Percentiles rank a stretch among this genome's conserved stretches.
Conservation (phyloP, 2,329 filamentous ascomycete species). For the Talaromyces sp. region DNA sequence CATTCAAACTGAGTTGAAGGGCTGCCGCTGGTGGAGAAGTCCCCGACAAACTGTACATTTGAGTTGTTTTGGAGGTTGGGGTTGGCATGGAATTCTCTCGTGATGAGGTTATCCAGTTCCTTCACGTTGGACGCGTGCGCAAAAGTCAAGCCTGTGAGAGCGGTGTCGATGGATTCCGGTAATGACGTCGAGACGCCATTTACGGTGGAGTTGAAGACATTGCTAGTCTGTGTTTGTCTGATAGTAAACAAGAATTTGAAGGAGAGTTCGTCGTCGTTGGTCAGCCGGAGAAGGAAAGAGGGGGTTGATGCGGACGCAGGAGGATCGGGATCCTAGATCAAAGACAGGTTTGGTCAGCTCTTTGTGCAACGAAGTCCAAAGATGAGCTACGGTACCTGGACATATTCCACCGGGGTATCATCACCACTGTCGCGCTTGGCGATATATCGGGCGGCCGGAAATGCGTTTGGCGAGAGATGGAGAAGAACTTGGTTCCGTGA, state of each 20-base stretch:
- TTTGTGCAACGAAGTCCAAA: not conserved
- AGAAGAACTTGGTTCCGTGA: slow-evolving; percentile 72
- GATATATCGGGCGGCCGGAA: slow-evolving; percentile 73
- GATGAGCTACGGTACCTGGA: slow-evolving; percentile 63
- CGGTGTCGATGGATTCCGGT: slow-evolving; percentile 59
- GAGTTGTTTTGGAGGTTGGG: slow-evolving; percentile 96
- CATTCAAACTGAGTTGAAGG: slow-evolving; percentile 85
- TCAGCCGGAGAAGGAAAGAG: slow-evolving; percentile 78
- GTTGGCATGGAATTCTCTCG: slow-evolving; percentile 92
- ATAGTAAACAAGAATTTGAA: slow-evolving; percentile 92
- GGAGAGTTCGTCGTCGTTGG: slow-evolving; percentile 84
- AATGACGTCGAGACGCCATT: slow-evolving; percentile 49
- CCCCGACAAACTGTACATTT: slow-evolving; percentile 92
- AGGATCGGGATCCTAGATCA: slow-evolving; percentile 69
- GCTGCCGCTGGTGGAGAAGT: slow-evolving; percentile 79
- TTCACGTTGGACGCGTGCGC: slow-evolving; percentile 79
- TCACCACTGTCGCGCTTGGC: slow-evolving; percentile 71
- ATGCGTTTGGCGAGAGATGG: slow-evolving; percentile 77
- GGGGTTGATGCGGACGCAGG: slow-evolving; percentile 47
- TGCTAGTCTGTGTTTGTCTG: slow-evolving; percentile 48
- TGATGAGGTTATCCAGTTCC: slow-evolving; percentile 91
- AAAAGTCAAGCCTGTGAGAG: slow-evolving; percentile 84
- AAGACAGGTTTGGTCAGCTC: not conserved
- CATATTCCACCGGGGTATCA: slow-evolving; percentile 74
- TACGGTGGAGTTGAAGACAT: slow-evolving; percentile 48